These are phyloP conservation scores for Berkeleyomyces basicola DNA, from an alignment of 2,329 filamentous ascomycete genomes.

Conservation along the genomic window DNA sequence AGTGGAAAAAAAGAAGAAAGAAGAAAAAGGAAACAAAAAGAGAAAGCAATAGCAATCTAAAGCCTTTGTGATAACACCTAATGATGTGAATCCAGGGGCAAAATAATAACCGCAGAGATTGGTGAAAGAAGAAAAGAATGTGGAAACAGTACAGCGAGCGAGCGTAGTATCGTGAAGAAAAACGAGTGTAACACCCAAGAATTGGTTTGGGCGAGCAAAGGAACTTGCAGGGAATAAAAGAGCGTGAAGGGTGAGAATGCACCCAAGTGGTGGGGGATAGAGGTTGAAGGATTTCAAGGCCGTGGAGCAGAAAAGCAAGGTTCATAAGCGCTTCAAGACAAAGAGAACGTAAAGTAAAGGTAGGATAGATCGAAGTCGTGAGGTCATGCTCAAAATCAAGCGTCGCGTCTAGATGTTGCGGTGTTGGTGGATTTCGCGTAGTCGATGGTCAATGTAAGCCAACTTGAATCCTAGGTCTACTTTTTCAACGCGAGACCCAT, in stretches of 20 bases:
- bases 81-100: background rate
- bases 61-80: background rate
- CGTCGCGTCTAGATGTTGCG: conserved; percentile 34
- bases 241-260: background rate
- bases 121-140: conserved; percentile 3
- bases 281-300: background rate
- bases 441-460: conserved; percentile 41
- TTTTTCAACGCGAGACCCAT: conserved; percentile 22
- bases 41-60: background rate
- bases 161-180: background rate
- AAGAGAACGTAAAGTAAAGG: background rate
- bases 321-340: background rate
- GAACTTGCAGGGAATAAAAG: background rate
- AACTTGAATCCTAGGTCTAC: conserved; percentile 34
- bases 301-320: background rate
- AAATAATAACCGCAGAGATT: background rate
- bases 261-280: background rate
- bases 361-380: background rate
- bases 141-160: background rate
- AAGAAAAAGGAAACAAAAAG: background rate
- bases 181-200: background rate
- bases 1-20: background rate
- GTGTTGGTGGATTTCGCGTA: conserved; percentile 35
- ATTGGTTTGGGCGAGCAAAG: too few species aligned
- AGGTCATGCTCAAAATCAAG: conserved; percentile 18